A percentile compares a stretch with the other conserved stretches of the same genome.
Conservation (phyloP, 495 filamentous ascomycete species). For the Penicillium manginii region DNA sequence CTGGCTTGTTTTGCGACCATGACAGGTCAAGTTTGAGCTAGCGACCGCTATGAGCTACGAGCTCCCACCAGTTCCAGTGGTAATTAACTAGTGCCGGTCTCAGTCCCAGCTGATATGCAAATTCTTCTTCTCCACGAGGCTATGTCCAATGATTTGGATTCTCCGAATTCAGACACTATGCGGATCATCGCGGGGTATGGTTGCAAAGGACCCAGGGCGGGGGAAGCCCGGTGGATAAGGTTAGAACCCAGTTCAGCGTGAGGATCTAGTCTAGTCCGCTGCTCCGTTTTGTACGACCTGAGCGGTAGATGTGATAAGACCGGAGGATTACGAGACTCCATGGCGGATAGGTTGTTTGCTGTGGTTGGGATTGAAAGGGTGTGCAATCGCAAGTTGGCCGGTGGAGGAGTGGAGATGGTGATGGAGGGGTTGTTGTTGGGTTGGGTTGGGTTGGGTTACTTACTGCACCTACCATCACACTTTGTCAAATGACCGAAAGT, state of each 20-base stretch:
- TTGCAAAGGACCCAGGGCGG: slow-evolving; percentile 5
- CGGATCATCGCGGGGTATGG: slow-evolving; percentile 9
- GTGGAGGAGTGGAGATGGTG: neutral
- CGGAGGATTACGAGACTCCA: slow-evolving; percentile 30
- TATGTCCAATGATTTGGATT: neutral
- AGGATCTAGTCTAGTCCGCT: neutral
- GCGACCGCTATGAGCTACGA: too few species aligned
- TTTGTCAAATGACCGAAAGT: slow-evolving; percentile 22
- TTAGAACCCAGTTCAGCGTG: slow-evolving; percentile 9
- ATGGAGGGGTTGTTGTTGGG: too few species aligned
- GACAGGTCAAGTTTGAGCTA: too few species aligned
- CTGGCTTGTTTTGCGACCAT: slow-evolving; percentile 3
- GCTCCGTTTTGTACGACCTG: slow-evolving; percentile 19
- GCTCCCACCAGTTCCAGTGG: too few species aligned
- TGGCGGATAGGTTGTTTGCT: slow-evolving; percentile 3
- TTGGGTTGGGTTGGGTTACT: neutral
- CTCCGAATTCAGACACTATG: slow-evolving; percentile 5
- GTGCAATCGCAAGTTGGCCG: neutral
- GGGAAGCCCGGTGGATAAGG: slow-evolving; percentile 9
- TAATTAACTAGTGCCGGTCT: too few species aligned
- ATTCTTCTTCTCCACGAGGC: neutral
- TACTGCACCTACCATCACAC: slow-evolving; percentile 20
- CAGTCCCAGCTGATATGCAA: too few species aligned
- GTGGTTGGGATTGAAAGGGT: slow-evolving; percentile 25
- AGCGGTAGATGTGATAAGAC: slow-evolving; percentile 17